phyloP scores from a whole-genome alignment of 2,329 filamentous ascomycete genomes.

The Cercospora berteroae region DNA sequence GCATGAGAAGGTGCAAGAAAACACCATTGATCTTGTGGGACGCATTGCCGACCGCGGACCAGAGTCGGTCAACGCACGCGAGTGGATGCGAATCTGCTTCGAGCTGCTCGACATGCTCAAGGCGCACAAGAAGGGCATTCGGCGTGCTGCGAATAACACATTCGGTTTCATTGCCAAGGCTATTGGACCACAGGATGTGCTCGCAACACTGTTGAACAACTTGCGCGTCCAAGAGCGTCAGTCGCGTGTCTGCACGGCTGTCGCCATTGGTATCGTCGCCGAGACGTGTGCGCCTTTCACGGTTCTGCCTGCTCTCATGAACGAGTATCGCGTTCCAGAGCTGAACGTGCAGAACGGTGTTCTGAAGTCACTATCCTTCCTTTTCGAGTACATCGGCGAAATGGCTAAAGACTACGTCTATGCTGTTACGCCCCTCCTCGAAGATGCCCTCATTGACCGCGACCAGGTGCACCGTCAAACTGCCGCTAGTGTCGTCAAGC shows the following conservation, averaged over 20 bases:
- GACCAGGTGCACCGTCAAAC: constrained; percentile 98
- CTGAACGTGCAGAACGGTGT: constrained; percentile 99
- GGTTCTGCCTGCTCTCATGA: constrained; percentile 97
- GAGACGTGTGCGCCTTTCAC: constrained; percentile 98
- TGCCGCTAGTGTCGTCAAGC: constrained; percentile 93
- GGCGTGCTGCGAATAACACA: constrained; percentile 96
- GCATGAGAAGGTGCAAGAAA: constrained; percentile 98
- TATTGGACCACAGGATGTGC: constrained; percentile 94
- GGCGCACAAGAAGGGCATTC: constrained; percentile 98
- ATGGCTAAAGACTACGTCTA: constrained; percentile 99
- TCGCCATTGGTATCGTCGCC: constrained; percentile 96
- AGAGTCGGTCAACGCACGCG: constrained; percentile 91
- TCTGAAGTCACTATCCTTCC: constrained; percentile 91
- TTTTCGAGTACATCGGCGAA: constrained; percentile 99
- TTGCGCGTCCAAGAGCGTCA: constrained; percentile 95
- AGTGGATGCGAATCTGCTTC: constrained; percentile 99
- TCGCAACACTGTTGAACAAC: constrained; percentile 94
- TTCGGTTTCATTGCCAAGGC: constrained; percentile 99
- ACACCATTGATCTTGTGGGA: constrained; percentile 95
- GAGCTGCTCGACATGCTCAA: constrained; percentile 99
- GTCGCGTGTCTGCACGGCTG: constrained; percentile 95
- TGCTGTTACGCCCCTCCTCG: constrained; percentile 89
- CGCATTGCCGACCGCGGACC: constrained; percentile 96
- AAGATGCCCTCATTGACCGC: constrained; percentile 94
- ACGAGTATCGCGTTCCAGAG: constrained; percentile 97